A percentile compares a stretch with the other conserved stretches of the same genome.
Conservation (phyloP, 2,329 filamentous ascomycete genomes). For the Pyricularia pennisetigena region DNA sequence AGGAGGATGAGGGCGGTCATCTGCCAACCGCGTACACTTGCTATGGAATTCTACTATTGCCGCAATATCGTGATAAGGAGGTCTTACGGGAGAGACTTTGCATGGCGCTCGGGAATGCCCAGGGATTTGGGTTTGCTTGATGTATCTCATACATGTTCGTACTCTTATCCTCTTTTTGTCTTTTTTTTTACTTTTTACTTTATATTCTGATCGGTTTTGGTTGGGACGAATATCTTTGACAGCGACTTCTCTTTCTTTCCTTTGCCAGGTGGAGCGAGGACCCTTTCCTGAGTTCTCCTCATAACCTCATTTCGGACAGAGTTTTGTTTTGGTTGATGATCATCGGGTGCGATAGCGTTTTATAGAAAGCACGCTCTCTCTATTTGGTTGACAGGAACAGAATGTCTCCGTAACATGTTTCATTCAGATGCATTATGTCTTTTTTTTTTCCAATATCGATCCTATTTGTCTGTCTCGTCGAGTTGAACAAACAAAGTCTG, state of each 20-base stretch:
- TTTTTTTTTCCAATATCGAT: no score
- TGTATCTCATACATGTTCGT: neutral
- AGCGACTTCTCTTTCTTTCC: neutral
- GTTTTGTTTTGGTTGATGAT: neutral
- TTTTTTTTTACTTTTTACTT: neutral
- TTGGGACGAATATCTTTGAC: neutral
- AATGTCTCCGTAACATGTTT: neutral
- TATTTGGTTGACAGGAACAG: neutral
- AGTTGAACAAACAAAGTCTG: neutral
- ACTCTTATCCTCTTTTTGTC: neutral
- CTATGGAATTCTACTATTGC: slow-evolving; percentile 79
- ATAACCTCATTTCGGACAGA: neutral
- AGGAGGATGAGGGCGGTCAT: slow-evolving; percentile 39
- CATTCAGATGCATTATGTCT: neutral
- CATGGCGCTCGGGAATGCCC: slow-evolving; percentile 81
- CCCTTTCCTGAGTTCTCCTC: neutral
- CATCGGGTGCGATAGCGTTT: neutral
- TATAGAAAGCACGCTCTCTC: neutral
- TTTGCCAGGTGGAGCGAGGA: neutral
- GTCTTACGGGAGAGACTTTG: slow-evolving; percentile 64
- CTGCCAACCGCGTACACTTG: slow-evolving; percentile 88
- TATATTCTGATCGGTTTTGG: neutral
- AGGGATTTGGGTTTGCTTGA: slow-evolving; percentile 79
- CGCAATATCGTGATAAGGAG: slow-evolving; percentile 65
- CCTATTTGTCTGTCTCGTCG: neutral